These are phyloP conservation scores for Psophocarpus tetragonolobus DNA, from an alignment of 306 rosid genomes.

Conservation along the genomic window DNA sequence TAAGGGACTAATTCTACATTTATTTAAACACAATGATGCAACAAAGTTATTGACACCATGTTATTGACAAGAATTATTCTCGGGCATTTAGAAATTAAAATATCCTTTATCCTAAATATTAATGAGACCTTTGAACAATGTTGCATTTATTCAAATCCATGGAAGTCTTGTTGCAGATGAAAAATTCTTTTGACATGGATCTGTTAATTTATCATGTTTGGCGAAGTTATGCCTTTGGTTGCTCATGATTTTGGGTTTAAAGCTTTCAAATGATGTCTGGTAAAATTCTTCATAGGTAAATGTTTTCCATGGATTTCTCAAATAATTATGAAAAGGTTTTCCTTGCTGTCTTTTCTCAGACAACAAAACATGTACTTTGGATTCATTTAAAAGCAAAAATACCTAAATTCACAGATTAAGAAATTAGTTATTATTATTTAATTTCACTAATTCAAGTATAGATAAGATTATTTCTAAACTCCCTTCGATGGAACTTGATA, in stretches of 20 bases:
- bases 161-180: slow-evolving; percentile 4
- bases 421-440: no score
- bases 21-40: slow-evolving; percentile 11
- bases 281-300: neutral
- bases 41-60: neutral
- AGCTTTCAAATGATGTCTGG: neutral
- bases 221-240: neutral
- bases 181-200: neutral
- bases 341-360: neutral
- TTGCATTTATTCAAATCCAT: neutral
- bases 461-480: no score
- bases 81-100: neutral
- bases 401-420: no score
- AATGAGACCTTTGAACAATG: neutral
- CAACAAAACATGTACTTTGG: neutral
- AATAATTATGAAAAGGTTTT: neutral
- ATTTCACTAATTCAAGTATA: no score
- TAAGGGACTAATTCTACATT: neutral
- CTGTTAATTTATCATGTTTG: neutral
- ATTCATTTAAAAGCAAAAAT: no score
- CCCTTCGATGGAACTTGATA: no score
- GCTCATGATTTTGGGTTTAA: neutral
- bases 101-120: neutral
- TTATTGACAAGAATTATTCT: neutral
- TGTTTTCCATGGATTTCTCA: neutral